Evolutionary conservation across 257 asterid genomes (phyloP), one percentile per base, ranked within the genome.

Genomic region (Nicotiana tomentosiformis): DNA sequence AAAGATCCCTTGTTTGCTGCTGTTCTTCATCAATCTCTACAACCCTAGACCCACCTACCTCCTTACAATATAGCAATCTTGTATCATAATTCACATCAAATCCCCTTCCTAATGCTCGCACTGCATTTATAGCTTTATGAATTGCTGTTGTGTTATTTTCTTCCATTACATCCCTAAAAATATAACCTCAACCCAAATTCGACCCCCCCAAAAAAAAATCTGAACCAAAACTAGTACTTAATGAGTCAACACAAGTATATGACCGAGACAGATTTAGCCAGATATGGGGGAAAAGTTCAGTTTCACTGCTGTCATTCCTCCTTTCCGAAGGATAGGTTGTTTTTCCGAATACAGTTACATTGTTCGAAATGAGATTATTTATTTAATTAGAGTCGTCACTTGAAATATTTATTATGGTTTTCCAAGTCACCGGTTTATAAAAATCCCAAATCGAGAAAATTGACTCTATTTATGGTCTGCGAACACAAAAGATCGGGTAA

Each of bases 1-100:
- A 90, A 4, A 93, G 86, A 92, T 94, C 95, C 91, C 91, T 92
- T 6, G 90, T 76, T 58, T 92, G 92, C 51, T 43, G 51, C 12
- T 43, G 51, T 7, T 90, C 90, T 81, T 90, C 94, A 79, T 93
- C 98, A 85, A 93, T 88, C 83, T 90, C 93, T 82, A 93, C 92
- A 56, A 92, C 88, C 85, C 89, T 93, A 32, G 97, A 91, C 65
- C 93, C 98, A 15, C 91, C 77, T 74, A 88, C 91, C 61, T 97
- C 97, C 86, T 94, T 93, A 88, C 97, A 92, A 66, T 93, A 93
- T 33, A 94, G 89, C 89, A 94, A 91, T 86, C 97, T 92, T 29
- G 98, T 94, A 78, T 94, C 98, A 69, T 88, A 92, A 87, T 93
- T 94, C 49, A 93, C 97, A 87, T 94, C 98, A 84, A 94, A 93